These are phyloP conservation scores for Yamadazyma songkhlaensis DNA, from an alignment of 1,139 yeast species.

Conservation along the genomic window DNA sequence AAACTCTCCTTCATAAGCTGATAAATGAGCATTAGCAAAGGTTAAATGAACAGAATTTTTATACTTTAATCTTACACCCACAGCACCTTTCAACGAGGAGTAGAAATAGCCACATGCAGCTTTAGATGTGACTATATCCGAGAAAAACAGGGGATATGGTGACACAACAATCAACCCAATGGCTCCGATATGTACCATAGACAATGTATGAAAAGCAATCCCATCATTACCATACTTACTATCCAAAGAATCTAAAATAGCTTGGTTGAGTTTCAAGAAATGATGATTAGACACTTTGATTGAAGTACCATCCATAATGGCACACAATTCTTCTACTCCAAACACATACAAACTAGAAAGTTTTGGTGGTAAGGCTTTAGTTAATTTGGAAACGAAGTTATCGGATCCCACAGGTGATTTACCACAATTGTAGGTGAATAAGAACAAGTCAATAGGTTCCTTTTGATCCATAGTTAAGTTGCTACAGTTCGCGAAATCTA, in stretches of 20 bases:
- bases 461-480: conserved; percentile 2
- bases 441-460: conserved; percentile 18
- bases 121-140: conserved; percentile 25
- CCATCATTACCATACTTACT: conserved; percentile 25
- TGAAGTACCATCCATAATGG: conserved; percentile 62
- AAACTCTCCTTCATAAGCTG: conserved; percentile 69
- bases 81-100: conserved; percentile 75
- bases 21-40: conserved; percentile 67
- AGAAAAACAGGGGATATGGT: conserved; percentile 36
- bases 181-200: conserved; percentile 57
- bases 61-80: conserved; percentile 48
- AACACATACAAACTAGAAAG: conserved; percentile 53
- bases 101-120: conserved; percentile 56
- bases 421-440: conserved; percentile 41
- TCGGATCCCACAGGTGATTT: conserved; percentile 25
- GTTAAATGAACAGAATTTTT: conserved; percentile 41
- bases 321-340: conserved; percentile 74
- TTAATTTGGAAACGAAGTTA: conserved; percentile 21
- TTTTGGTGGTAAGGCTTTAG: conserved; percentile 27
- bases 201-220: conserved; percentile 43
- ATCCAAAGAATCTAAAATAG: conserved; percentile 39
- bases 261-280: conserved; percentile 38
- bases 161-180: conserved; percentile 59
- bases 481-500: conserved; percentile 1
- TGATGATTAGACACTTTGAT: conserved; percentile 33